Conservation (phyloP, 108 stramenopile species). For the Nitzschia sp. region DNA sequence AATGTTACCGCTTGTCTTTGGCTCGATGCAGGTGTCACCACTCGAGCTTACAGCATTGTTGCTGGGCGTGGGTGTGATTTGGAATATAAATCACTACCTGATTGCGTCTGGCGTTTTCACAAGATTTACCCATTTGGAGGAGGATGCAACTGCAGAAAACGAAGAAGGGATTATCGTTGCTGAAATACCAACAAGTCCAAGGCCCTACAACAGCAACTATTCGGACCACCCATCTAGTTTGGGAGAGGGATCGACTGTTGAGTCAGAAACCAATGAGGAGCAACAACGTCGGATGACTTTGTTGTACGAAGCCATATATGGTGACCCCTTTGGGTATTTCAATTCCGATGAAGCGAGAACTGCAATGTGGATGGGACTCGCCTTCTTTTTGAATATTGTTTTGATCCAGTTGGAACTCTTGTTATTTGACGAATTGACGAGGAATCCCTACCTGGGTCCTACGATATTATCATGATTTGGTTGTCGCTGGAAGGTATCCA, state of each 20-base stretch:
- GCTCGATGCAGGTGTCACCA: not conserved
- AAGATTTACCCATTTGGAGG: not conserved
- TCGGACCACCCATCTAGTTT: no score
- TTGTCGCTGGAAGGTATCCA: no score
- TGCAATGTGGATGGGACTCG: not conserved
- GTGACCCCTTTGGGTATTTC: not conserved
- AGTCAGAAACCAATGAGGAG: not conserved
- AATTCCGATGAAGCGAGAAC: slow-evolving; percentile 4
- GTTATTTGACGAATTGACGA: slow-evolving; percentile 1
- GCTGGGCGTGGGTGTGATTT: not conserved
- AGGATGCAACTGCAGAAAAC: not conserved
- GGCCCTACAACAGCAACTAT: not conserved
- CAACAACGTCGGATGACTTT: not conserved
- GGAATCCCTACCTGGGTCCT: not conserved
- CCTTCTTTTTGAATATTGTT: slow-evolving; percentile 5
- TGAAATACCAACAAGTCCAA: not conserved
- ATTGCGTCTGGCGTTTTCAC: not conserved
- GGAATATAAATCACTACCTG: slow-evolving; percentile 7
- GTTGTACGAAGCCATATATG: slow-evolving; percentile 11
- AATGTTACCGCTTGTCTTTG: not conserved
- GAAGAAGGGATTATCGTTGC: not conserved
- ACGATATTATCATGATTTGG: no score
- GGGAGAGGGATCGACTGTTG: no score
- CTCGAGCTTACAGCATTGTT: not conserved
- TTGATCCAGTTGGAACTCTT: slow-evolving; percentile 3